Conservation (phyloP, 2,329 filamentous ascomycete species). For the Penicillium sp. region DNA sequence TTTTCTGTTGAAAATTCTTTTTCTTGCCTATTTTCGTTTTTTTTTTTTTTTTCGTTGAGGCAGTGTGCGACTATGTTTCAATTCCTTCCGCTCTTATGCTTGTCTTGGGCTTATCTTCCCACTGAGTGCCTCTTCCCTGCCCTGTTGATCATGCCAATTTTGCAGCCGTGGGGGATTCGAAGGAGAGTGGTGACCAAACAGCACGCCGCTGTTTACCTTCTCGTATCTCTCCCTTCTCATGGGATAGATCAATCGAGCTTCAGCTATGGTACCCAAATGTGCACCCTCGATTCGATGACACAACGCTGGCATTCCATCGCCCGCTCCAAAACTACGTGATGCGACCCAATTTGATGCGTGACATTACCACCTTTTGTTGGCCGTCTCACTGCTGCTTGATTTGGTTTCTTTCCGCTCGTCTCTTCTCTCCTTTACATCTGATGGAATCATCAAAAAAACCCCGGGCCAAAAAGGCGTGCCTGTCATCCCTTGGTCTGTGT, state of each 20-base stretch:
- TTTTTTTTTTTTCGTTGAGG: neutral
- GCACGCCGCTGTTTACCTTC: too few species aligned
- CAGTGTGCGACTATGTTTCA: neutral
- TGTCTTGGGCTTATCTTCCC: too few species aligned
- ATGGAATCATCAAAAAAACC: conserved; percentile 13
- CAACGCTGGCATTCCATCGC: neutral
- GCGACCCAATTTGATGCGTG: conserved; percentile 3
- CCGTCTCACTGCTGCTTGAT: neutral
- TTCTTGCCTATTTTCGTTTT: neutral
- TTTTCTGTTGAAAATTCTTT: neutral
- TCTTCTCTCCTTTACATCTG: conserved; percentile 11
- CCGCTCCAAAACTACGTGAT: neutral
- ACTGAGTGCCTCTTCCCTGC: too few species aligned
- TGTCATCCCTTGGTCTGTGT: conserved; percentile 5
- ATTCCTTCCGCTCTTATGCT: too few species aligned
- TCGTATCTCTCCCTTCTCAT: too few species aligned
- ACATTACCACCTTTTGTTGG: neutral
- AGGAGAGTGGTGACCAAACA: too few species aligned
- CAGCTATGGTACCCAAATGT: too few species aligned
- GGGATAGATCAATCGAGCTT: too few species aligned
- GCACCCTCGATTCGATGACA: neutral
- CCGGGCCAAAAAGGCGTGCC: conserved; percentile 10
- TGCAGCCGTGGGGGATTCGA: too few species aligned
- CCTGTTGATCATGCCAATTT: too few species aligned
- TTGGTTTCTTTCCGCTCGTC: neutral